Conservation (phyloP, 164 flowering plant species). For the Piper longum region DNA sequence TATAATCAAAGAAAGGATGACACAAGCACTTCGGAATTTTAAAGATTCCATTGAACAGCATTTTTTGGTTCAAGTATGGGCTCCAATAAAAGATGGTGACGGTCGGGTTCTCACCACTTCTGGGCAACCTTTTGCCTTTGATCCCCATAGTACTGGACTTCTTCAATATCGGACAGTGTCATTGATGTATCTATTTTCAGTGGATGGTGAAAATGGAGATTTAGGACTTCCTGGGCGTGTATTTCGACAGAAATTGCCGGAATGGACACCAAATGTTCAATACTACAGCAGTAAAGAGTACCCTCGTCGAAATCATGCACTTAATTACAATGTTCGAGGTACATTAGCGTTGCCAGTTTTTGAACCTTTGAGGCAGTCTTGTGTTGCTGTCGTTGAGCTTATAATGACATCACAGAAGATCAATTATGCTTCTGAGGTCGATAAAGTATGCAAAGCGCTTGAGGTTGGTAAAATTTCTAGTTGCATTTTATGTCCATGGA, state of each 20-base stretch:
- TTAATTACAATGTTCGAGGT: conserved; percentile 66
- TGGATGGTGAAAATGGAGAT: conserved; percentile 58
- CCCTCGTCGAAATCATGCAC: conserved; percentile 65
- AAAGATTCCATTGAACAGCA: conserved; percentile 72
- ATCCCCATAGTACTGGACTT: conserved; percentile 61
- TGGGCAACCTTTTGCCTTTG: conserved; percentile 92
- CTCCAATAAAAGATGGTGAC: conserved; percentile 62
- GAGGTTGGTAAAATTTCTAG: conserved; percentile 45
- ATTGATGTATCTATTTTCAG: conserved; percentile 57
- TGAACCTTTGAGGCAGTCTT: conserved; percentile 74
- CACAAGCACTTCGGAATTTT: conserved; percentile 70
- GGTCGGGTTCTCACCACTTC: conserved; percentile 73
- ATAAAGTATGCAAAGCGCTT: conserved; percentile 97
- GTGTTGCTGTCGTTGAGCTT: conserved; percentile 92
- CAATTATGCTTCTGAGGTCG: conserved; percentile 87
- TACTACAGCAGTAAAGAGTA: conserved; percentile 77
- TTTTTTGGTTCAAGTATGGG: conserved; percentile 94
- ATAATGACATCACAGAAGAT: conserved; percentile 84
- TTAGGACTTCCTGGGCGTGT: conserved; percentile 97
- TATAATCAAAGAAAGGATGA: conserved; percentile 79
- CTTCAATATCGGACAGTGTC: conserved; percentile 78
- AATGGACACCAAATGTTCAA: conserved; percentile 98
- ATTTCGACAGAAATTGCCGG: conserved; percentile 68
- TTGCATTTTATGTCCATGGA: not conserved
- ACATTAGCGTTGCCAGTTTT: conserved; percentile 92